Percentiles rank a stretch among this genome's conserved stretches.
These are phyloP conservation scores for Brassica juncea DNA, from an alignment of 345 rosid species.

Conservation along the genomic window DNA sequence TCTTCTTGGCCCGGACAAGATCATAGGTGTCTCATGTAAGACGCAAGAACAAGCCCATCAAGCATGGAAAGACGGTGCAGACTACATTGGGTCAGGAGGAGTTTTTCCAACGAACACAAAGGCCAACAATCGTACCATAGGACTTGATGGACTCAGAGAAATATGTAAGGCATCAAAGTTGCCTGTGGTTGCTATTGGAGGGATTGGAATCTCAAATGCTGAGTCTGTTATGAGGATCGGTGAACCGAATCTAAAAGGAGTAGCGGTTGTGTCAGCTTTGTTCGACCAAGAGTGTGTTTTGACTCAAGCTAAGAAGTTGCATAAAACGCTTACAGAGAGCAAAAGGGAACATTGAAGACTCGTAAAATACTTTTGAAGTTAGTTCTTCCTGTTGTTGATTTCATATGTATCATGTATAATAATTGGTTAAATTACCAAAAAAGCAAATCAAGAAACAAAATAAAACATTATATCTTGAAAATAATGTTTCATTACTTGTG, in stretches of 20 bases:
- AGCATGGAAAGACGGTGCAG: slow-evolving; percentile 88
- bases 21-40: slow-evolving; percentile 89
- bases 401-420: neutral
- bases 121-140: slow-evolving; percentile 69
- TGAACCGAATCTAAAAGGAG: slow-evolving; percentile 68
- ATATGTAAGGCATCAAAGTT: slow-evolving; percentile 77
- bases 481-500: neutral
- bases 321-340: slow-evolving; percentile 43
- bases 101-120: slow-evolving; percentile 79
- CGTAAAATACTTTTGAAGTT: neutral
- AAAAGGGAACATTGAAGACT: neutral
- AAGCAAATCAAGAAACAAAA: neutral
- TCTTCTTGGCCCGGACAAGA: slow-evolving; percentile 88
- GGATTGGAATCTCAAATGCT: slow-evolving; percentile 69
- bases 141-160: slow-evolving; percentile 74
- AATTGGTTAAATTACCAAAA: neutral
- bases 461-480: neutral
- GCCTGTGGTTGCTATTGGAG: slow-evolving; percentile 92
- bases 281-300: slow-evolving; percentile 66
- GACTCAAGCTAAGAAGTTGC: slow-evolving; percentile 57
- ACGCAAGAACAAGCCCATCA: slow-evolving; percentile 74
- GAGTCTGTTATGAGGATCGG: slow-evolving; percentile 52
- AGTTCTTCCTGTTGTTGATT: neutral
- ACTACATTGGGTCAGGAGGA: slow-evolving; percentile 95
- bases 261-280: slow-evolving; percentile 78